These are phyloP conservation scores for Neofusicoccum laricinum DNA, from an alignment of 2,329 filamentous ascomycete species.

Conservation along the genomic window DNA sequence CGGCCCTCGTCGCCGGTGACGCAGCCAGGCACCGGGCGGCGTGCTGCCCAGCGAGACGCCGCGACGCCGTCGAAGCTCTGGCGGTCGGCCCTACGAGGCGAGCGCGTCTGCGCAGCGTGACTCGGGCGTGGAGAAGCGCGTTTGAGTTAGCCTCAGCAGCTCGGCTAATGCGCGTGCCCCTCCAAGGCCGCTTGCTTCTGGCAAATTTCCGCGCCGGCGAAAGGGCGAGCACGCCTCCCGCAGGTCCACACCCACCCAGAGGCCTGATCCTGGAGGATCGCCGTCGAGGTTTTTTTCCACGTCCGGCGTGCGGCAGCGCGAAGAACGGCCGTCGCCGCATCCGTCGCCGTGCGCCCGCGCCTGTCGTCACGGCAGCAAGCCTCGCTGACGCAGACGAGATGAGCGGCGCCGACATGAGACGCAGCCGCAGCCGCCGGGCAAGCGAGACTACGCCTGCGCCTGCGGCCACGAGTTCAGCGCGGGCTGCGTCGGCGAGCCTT, in stretches of 20 bases:
- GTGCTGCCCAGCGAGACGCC: not conserved
- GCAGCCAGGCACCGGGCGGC: not conserved
- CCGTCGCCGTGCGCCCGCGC: not conserved
- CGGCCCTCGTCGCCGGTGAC: not conserved
- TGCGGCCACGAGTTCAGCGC: too few relatives aligned
- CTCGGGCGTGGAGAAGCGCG: not conserved
- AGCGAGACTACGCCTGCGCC: too few relatives aligned
- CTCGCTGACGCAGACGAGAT: not conserved
- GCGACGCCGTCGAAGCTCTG: not conserved
- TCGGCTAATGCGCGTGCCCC: conserved; percentile 4
- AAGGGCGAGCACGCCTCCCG: not conserved
- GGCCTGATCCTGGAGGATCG: conserved; percentile 14
- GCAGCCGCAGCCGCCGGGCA: too few relatives aligned
- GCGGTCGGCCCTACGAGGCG: not conserved
- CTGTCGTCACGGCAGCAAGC: not conserved
- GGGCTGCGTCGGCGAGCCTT: not conserved
- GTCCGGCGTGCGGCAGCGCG: too few relatives aligned
- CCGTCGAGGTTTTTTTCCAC: not conserved
- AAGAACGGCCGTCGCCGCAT: not conserved
- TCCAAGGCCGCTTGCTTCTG: not conserved
- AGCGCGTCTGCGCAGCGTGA: too few relatives aligned
- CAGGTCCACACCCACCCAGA: not conserved
- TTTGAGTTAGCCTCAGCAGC: conserved; percentile 1
- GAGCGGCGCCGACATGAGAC: not conserved
- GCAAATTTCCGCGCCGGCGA: conserved; percentile 12